These are phyloP conservation scores for Cyclotella kingstonii DNA, from an alignment of 108 stramenopile species.

Conservation along the genomic window DNA sequence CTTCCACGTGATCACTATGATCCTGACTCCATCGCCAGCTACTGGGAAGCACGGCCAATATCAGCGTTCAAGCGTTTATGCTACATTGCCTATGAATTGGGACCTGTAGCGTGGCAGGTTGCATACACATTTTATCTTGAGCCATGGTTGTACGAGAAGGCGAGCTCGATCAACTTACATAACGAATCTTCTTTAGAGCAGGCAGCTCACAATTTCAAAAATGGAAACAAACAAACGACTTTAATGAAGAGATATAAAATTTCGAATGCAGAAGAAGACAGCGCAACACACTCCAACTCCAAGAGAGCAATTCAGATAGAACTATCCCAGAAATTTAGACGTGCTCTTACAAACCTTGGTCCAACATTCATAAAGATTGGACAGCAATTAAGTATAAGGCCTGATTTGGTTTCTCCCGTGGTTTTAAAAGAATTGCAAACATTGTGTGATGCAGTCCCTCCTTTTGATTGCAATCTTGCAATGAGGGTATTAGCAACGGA, in stretches of 20 bases:
- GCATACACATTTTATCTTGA: conserved; percentile 37
- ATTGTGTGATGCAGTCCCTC: conserved; percentile 92
- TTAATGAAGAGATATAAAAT: not conserved
- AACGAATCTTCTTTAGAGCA: not conserved
- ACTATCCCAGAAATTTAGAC: conserved; percentile 47
- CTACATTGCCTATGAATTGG: conserved; percentile 47
- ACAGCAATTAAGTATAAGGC: conserved; percentile 88
- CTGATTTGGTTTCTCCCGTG: conserved; percentile 86
- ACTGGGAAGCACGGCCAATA: conserved; percentile 75
- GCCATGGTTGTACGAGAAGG: conserved; percentile 4
- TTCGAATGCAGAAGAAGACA: not conserved
- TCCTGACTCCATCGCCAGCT: conserved; percentile 46
- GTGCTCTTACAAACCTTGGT: conserved; percentile 81
- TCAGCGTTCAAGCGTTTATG: conserved; percentile 51
- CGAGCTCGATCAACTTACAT: not conserved
- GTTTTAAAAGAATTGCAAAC: conserved; percentile 86
- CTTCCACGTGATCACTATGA: conserved; percentile 53
- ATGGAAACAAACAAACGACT: not conserved
- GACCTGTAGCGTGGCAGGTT: conserved; percentile 48
- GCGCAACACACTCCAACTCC: no score
- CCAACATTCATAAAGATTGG: conserved; percentile 95
- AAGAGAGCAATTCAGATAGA: conserved; percentile 35
- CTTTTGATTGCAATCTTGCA: conserved; percentile 81
- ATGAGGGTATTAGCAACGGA: conserved; percentile 64
- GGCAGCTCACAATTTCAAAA: not conserved